Evolutionary conservation across 1,139 yeast species (phyloP), one percentile per base, ranked within the genome.

Genomic region (Saccharomyces hybrid): DNA sequence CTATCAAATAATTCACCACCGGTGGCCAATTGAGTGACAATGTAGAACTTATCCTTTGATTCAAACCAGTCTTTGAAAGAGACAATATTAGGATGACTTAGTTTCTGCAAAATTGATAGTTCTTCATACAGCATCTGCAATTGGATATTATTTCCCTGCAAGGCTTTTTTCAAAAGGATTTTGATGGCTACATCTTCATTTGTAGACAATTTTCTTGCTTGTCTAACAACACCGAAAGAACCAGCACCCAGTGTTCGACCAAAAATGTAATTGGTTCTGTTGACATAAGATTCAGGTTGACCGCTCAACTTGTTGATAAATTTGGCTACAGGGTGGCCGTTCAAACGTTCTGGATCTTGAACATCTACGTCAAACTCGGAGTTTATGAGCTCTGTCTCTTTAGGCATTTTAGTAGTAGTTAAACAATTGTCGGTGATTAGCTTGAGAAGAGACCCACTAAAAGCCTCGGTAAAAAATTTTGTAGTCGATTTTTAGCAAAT

Each of bases 1-100:
- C 97, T 73, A 62, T 89, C 96, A 68, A 90, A 90, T 59, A 90
- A 74, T 70, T 90, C 97, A 44, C 97, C 97, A 20, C 97, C 97
- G 1, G 88, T 84, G 31, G 97, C 96, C 64, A 89, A 75, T 56
- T 78, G 81, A 0, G 93, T 86, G 11, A 84, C 90, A 51, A 86
- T 81, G 64, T 83, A 86, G 64, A 84, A 85, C 65, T 85, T 84
- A 60, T 84, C 95, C 66, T 81, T 82, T 50, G 88, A 80, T 71
- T 90, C 97, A 70, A 89, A 90, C 93, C 95, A 88, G 65, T 88
- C 96, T 57, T 83, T 76, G 69, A 89, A 86, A 28, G 83, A 82
- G 16, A 90, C 95, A 59, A 90, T 88, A 69, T 90, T 86, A 1
- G 90, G 90, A 68, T 89, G 95, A 56, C 79, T 69, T 61, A 90